Conservation (phyloP, 805 yeast species). For the Kuraishia hungarica region DNA sequence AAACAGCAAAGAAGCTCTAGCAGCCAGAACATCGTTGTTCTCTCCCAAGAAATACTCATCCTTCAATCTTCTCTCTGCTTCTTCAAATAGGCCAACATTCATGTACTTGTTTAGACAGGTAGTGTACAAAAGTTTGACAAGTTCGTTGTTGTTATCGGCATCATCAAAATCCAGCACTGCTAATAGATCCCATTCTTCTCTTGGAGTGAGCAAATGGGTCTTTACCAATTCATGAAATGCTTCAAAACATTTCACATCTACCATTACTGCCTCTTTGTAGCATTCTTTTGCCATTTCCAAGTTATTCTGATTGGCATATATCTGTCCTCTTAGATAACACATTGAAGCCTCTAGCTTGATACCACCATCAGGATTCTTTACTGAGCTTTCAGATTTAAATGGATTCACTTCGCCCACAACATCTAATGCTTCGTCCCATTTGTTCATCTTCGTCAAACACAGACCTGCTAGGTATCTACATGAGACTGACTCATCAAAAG, state of each 20-base stretch:
- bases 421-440: constrained; percentile 85
- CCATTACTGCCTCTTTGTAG: constrained; percentile 75
- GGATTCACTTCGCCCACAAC: constrained; percentile 79
- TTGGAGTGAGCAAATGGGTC: constrained; percentile 69
- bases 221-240: constrained; percentile 76
- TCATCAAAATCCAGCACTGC: constrained; percentile 57
- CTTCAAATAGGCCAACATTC: constrained; percentile 47
- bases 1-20: constrained; percentile 62
- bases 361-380: constrained; percentile 64
- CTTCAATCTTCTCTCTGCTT: constrained; percentile 54
- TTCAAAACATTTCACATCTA: constrained; percentile 88
- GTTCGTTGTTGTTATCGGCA: constrained; percentile 72
- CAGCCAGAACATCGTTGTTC: constrained; percentile 60
- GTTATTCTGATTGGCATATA: constrained; percentile 75
- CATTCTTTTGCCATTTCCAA: constrained; percentile 82
- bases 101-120: constrained; percentile 68
- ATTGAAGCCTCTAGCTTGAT: constrained; percentile 81
- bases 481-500: constrained; percentile 52
- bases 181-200: constrained; percentile 81
- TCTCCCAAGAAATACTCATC: constrained; percentile 67
- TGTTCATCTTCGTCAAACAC: constrained; percentile 60
- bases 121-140: constrained; percentile 69
- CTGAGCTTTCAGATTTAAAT: constrained; percentile 31
- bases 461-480: constrained; percentile 78
- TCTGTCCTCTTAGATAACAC: constrained; percentile 77